These are phyloP conservation scores for Artemisia tridentata DNA, from an alignment of 129 eudicot species.

Conservation along the genomic window DNA sequence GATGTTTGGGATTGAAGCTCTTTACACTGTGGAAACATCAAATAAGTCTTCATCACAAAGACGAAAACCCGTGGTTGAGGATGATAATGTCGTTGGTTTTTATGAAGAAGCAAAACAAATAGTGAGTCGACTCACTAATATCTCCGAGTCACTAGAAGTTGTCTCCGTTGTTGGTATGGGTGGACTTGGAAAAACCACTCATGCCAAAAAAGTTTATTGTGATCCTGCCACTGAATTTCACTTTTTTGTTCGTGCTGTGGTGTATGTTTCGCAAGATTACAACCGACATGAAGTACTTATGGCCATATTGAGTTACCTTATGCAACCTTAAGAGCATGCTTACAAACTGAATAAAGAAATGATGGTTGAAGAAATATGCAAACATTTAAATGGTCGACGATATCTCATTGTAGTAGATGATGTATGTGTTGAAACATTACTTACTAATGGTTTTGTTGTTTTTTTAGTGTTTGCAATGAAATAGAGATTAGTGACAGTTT, in stretches of 20 bases:
- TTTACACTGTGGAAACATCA: constrained; percentile 40
- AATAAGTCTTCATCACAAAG: constrained; percentile 23
- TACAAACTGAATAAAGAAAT: constrained; percentile 37
- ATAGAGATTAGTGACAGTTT: too few species aligned
- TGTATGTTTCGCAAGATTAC: constrained; percentile 52
- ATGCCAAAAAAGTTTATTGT: constrained; percentile 45
- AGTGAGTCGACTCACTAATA: constrained; percentile 39
- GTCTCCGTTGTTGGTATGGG: constrained; percentile 56
- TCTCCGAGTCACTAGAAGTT: constrained; percentile 39
- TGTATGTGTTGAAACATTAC: too few species aligned
- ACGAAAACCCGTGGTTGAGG: constrained; percentile 42
- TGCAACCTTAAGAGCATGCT: constrained; percentile 23
- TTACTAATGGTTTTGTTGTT: too few species aligned
- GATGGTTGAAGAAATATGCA: constrained; percentile 33
- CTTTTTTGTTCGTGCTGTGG: constrained; percentile 48
- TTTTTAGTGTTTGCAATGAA: too few species aligned
- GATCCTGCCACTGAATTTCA: constrained; percentile 38
- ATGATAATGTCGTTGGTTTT: constrained; percentile 51
- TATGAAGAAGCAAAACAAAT: constrained; percentile 45
- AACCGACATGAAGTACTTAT: constrained; percentile 39
- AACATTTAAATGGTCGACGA: constrained; percentile 27
- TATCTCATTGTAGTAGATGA: constrained; percentile 62
- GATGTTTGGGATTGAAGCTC: constrained; percentile 54
- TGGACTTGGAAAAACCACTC: constrained; percentile 61
- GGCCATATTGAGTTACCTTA: constrained; percentile 29